Evolutionary conservation across 2,329 filamentous ascomycete genomes (phyloP), one percentile per base, ranked within the genome.

Genomic region (Trichoderma simmonsii): DNA sequence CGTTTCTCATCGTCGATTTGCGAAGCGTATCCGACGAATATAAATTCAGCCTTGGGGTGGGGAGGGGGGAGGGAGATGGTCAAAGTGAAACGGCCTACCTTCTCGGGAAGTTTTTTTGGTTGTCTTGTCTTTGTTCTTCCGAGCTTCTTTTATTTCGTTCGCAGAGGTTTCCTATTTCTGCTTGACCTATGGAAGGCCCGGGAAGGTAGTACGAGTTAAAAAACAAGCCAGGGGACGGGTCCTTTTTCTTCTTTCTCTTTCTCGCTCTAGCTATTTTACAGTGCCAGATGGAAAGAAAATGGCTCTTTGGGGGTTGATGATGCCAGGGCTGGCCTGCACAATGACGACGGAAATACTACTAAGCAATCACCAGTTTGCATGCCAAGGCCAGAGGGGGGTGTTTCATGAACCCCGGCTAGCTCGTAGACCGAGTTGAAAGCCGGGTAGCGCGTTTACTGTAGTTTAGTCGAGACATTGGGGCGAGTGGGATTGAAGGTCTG

Each of bases 321-420:
- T 32, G 56, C 65, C 26, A 48, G 65, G 64, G 32, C 54, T 43
- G 39, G 63, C 63, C 63, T 66, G 63, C 48, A 39, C 24, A 54
- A 59, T 67, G 64, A 67, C 64, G 51, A 28, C 12, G 24, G 34
- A 26, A 36, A 61, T 24, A 8, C 57, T 66, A 51, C 43, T 51
- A 21, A 21, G 28, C 30, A 30, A 69, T 51, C 39, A 69, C 39
- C 66, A 69, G 39, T 51, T 69, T 54, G 57, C 56, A 36, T 34
- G 66, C 57, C 66, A 51, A 69, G 66, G 12, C n/a, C 9, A 34
- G 62, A 54, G 66, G 66, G 66, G 66, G 36, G 6, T 69, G 66
- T 69, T 69, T 69, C 66, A 69, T 34, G 66, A 68, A 32, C 56
- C 66, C 66, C 61, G 66, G 18, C 54, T 69, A 69, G 66, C n/a